These are phyloP conservation scores for Sinapis alba DNA, from an alignment of 441 rosid genomes.

Conservation along the genomic window DNA sequence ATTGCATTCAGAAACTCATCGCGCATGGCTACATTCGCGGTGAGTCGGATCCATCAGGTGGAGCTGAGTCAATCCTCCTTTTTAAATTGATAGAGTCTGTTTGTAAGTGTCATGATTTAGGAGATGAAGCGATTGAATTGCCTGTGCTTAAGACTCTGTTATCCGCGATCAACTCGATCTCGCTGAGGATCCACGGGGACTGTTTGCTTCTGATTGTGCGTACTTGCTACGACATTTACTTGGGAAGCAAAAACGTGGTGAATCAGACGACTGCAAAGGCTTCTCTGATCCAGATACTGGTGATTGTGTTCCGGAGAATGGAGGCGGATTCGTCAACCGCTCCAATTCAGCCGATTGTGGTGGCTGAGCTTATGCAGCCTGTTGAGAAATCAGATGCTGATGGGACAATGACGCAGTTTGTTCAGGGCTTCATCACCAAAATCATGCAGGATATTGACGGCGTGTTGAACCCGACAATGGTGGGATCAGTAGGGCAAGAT, in stretches of 20 bases:
- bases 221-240: slow-evolving; percentile 91
- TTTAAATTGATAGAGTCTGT: slow-evolving; percentile 74
- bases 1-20: slow-evolving; percentile 84
- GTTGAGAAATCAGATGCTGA: slow-evolving; percentile 84
- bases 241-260: slow-evolving; percentile 87
- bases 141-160: slow-evolving; percentile 76
- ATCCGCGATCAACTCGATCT: slow-evolving; percentile 86
- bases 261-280: slow-evolving; percentile 97
- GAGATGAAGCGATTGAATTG: slow-evolving; percentile 85
- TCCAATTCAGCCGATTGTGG: slow-evolving; percentile 96
- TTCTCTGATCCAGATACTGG: slow-evolving; percentile 92
- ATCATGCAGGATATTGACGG: slow-evolving; percentile 96
- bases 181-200: slow-evolving; percentile 90
- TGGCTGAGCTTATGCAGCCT: slow-evolving; percentile 96
- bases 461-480: slow-evolving; percentile 60
- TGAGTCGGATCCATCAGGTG: slow-evolving; percentile 88
- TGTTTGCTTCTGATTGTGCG: slow-evolving; percentile 86
- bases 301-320: slow-evolving; percentile 96
- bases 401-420: slow-evolving; percentile 85
- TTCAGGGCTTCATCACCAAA: slow-evolving; percentile 95
- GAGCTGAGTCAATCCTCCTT: slow-evolving; percentile 66
- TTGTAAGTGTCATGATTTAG: slow-evolving; percentile 81
- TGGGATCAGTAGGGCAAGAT: slow-evolving; percentile 63
- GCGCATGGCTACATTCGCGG: slow-evolving; percentile 94
- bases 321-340: slow-evolving; percentile 97